Evolutionary conservation across 106 monocot species (phyloP), one percentile per base, ranked within the genome.

Genomic region (Apostasia ramifera): DNA sequence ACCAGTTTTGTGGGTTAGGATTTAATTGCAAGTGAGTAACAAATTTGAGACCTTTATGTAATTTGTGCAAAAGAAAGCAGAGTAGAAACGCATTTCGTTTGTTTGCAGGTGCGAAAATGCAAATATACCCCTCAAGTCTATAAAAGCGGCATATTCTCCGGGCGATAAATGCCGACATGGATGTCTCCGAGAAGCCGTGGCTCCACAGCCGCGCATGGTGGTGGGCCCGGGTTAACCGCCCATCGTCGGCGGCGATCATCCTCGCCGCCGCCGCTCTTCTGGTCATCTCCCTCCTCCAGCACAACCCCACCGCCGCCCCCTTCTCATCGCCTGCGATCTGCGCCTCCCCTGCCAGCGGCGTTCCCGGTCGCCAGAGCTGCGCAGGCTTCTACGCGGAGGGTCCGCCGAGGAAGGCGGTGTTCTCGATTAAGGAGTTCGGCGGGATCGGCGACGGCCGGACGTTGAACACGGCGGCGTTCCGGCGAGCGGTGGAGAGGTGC

Each of bases 401-500:
- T 13, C 55, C 26, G 46, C 37, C 52, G 58, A 73, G 75, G 67
- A 69, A 12, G 75, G 44, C 8, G 26, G 72, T 69, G 5, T 41
- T 68, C 6, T 84, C 84, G 8, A 78, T 92, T 12, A 39, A 55
- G 15, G 87, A 92, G 2, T 97, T 89, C 55, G 92, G 89, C 0
- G 95, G 81, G 8, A 79, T 97, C 6, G 92, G 95, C 0, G 95
- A 97, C 71, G 95, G 92, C 9, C 47, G 8, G 54, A 92, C 84
- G 61, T 80, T 71, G 26, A 97, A 97, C 70, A 89, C 92, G 53
- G 72, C 26, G 49, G 86, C 86, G 15, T 97, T 92, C 53, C 75
- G 79, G 51, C 67, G 52, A 61, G 86, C 92, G 7, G 76, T 87
- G 63, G 79, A 70, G 40, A 47, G 61, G 45, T 65, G 84, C 15